These are phyloP conservation scores for Diaporthe ampelina DNA, from an alignment of 2,329 filamentous ascomycete genomes.

Conservation along the genomic window DNA sequence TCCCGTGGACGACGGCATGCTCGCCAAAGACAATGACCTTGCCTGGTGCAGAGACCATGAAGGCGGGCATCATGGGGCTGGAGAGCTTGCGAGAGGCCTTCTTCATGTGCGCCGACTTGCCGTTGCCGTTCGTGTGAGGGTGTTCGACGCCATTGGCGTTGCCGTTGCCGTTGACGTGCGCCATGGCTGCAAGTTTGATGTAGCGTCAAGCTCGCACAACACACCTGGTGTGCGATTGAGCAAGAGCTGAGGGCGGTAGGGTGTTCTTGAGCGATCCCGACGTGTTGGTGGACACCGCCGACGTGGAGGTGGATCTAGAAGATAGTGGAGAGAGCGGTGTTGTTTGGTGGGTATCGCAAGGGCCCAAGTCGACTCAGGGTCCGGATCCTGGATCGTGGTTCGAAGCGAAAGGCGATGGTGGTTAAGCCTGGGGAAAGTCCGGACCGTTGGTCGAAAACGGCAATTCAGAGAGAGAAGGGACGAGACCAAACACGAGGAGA, in stretches of 20 bases:
- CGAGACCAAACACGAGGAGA: conserved; percentile 8
- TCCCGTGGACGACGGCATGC: conserved; percentile 97
- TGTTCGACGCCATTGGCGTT: conserved; percentile 48
- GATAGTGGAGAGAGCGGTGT: conserved; percentile 16
- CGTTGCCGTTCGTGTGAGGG: conserved; percentile 53
- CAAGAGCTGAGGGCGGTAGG: neutral
- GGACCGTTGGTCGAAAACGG: conserved; percentile 20
- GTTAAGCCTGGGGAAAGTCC: conserved; percentile 16
- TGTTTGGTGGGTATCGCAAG: conserved; percentile 18
- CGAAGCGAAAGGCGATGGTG: neutral
- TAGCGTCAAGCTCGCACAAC: conserved; percentile 17
- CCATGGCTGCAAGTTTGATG: neutral
- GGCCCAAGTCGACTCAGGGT: conserved; percentile 5
- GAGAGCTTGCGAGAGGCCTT: conserved; percentile 69
- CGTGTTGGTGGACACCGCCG: conserved; percentile 19
- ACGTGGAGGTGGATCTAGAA: conserved; percentile 25
- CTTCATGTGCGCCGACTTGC: conserved; percentile 49
- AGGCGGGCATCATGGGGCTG: conserved; percentile 83
- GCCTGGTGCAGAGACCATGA: conserved; percentile 97
- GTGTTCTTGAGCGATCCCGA: conserved; percentile 1
- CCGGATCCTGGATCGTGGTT: neutral
- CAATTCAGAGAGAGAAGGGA: conserved; percentile 15
- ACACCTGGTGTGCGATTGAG: conserved; percentile 23
- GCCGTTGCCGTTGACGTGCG: conserved; percentile 45
- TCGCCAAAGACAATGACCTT: conserved; percentile 99